These are phyloP conservation scores for Beauveria varroae DNA, from an alignment of 2,329 filamentous ascomycete genomes.

Conservation along the genomic window DNA sequence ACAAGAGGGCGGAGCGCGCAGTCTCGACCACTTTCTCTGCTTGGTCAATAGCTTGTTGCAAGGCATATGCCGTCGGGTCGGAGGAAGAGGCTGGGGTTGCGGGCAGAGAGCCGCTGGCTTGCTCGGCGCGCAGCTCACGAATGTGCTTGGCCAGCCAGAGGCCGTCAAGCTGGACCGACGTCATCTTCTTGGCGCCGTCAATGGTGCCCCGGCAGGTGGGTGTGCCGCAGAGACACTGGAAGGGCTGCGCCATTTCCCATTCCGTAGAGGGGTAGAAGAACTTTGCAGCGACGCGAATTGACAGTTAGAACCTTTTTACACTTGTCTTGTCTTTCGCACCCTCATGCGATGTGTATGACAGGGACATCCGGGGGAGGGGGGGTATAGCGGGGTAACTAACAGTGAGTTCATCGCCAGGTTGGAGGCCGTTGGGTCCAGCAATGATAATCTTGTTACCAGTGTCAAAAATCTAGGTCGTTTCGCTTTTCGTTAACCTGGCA, in stretches of 20 bases:
- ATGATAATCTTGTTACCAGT: slow-evolving; percentile 48
- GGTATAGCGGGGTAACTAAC: slow-evolving; percentile 24
- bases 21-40: slow-evolving; percentile 41
- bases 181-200: slow-evolving; percentile 55
- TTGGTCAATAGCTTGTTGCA: slow-evolving; percentile 35
- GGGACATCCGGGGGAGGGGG: no score
- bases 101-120: not conserved
- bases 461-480: slow-evolving; percentile 47
- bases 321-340: not conserved
- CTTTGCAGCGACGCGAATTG: slow-evolving; percentile 18
- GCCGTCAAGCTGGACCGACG: slow-evolving; percentile 42
- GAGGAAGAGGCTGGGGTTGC: slow-evolving; percentile 16
- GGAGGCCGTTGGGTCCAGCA: slow-evolving; percentile 48
- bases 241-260: slow-evolving; percentile 67
- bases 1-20: slow-evolving; percentile 34
- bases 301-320: not conserved
- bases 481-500: not conserved
- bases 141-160: slow-evolving; percentile 58
- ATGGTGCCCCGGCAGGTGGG: slow-evolving; percentile 54
- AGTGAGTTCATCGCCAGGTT: slow-evolving; percentile 50
- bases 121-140: slow-evolving; percentile 43
- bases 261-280: slow-evolving; percentile 74
- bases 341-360: no score
- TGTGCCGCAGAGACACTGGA: slow-evolving; percentile 56
- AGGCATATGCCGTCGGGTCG: slow-evolving; percentile 34